Conservation (phyloP, 108 stramenopile species). For the Nitzschia sp. region DNA sequence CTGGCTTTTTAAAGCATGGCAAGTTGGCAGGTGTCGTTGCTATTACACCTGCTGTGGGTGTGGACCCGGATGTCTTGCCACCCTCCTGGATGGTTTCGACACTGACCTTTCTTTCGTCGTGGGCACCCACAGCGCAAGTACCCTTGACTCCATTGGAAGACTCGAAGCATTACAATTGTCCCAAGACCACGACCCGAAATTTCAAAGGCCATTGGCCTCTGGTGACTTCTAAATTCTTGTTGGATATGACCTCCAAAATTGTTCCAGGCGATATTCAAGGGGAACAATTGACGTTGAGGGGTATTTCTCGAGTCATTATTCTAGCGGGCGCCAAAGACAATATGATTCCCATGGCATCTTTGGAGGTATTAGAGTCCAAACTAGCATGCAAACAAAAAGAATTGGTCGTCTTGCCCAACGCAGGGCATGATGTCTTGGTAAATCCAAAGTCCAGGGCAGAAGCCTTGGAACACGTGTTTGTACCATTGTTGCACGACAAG, state of each 20-base stretch:
- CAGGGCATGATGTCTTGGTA: constrained; percentile 32
- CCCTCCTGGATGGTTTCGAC: constrained; percentile 32
- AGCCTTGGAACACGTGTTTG: neutral
- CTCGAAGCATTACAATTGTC: constrained; percentile 51
- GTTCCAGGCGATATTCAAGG: constrained; percentile 38
- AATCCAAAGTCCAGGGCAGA: neutral
- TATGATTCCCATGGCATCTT: constrained; percentile 27
- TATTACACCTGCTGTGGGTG: constrained; percentile 52
- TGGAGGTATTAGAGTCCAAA: constrained; percentile 20
- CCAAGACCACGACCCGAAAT: constrained; percentile 44
- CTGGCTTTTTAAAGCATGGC: neutral
- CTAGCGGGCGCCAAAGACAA: constrained; percentile 6
- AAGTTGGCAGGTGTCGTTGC: constrained; percentile 41
- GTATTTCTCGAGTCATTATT: neutral
- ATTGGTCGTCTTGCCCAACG: constrained; percentile 17
- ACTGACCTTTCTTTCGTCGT: constrained; percentile 24
- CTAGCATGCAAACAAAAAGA: constrained; percentile 10
- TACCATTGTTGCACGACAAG: constrained; percentile 1
- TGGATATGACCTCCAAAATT: constrained; percentile 43
- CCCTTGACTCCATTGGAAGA: constrained; percentile 56
- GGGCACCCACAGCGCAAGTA: constrained; percentile 29
- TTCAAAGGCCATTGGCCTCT: constrained; percentile 60
- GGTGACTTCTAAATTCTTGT: constrained; percentile 51
- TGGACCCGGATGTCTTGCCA: constrained; percentile 46
- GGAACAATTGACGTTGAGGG: neutral